Percentiles rank a stretch among this genome's conserved stretches.
These are phyloP conservation scores for Candida argentea DNA, from an alignment of 805 yeast species.

Conservation along the genomic window DNA sequence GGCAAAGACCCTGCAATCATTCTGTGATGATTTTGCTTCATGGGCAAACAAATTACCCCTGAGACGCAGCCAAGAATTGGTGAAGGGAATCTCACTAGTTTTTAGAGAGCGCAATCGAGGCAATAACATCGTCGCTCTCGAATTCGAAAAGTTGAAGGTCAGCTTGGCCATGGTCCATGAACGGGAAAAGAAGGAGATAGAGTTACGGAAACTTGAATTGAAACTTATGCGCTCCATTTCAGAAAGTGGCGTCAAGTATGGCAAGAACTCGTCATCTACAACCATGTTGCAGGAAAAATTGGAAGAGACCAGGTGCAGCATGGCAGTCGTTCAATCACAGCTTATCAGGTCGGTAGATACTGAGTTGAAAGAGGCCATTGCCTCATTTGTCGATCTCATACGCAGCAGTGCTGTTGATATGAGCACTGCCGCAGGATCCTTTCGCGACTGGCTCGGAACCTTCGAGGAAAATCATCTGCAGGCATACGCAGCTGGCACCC, in stretches of 20 bases:
- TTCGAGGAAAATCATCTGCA: neutral
- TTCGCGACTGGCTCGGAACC: neutral
- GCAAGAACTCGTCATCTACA: constrained; percentile 34
- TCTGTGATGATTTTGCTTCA: constrained; percentile 27
- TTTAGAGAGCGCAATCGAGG: constrained; percentile 27
- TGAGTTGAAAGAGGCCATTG: constrained; percentile 34
- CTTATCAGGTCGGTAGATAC: constrained; percentile 35
- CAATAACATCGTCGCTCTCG: constrained; percentile 27
- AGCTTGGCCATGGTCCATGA: constrained; percentile 37
- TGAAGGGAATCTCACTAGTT: constrained; percentile 31
- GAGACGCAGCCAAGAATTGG: constrained; percentile 26
- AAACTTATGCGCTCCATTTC: constrained; percentile 28
- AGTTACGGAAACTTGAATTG: constrained; percentile 24
- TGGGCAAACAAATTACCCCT: constrained; percentile 35
- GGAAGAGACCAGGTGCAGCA: constrained; percentile 40
- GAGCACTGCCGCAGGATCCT: constrained; percentile 1
- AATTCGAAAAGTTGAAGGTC: constrained; percentile 32
- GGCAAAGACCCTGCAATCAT: constrained; percentile 23
- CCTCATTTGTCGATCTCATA: constrained; percentile 30
- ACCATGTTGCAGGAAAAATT: constrained; percentile 37
- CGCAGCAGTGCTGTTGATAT: constrained; percentile 16
- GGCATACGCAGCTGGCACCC: too few species aligned
- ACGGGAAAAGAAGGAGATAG: constrained; percentile 39
- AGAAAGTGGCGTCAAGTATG: constrained; percentile 32
- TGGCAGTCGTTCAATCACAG: constrained; percentile 46